Evolutionary conservation across 257 asterid genomes (phyloP).

Genomic region (Solanum ossicruentum): DNA sequence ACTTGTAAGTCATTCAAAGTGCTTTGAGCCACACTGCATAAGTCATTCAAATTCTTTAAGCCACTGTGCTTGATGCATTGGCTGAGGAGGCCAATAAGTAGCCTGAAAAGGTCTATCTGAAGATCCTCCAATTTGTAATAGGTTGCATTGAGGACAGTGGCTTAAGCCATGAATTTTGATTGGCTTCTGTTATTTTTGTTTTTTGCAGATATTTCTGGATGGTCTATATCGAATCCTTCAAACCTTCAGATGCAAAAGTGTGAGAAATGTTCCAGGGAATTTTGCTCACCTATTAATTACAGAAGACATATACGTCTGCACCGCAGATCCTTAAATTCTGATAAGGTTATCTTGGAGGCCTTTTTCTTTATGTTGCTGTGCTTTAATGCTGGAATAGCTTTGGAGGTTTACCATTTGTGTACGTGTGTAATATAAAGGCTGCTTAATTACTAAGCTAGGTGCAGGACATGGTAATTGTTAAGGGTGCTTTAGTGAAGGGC

Average conservation of each 20-base stretch:
- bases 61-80: neutral
- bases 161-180: neutral
- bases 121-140: neutral
- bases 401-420: neutral
- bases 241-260: constrained; percentile 60
- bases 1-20: neutral
- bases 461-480: neutral
- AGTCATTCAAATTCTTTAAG: neutral
- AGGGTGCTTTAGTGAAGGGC: neutral
- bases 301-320: constrained; percentile 84
- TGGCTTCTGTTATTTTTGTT: neutral
- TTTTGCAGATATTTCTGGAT: constrained; percentile 16
- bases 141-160: neutral
- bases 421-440: neutral
- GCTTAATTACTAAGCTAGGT: neutral
- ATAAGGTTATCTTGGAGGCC: constrained; percentile 40
- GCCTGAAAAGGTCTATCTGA: neutral
- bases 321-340: constrained; percentile 61
- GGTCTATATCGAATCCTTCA: constrained; percentile 70
- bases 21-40: too few species aligned
- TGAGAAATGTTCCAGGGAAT: constrained; percentile 75
- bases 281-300: constrained; percentile 79
- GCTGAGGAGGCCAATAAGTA: neutral
- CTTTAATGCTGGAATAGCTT: neutral
- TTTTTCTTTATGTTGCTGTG: constrained; percentile 1